phyloP scores from a whole-genome alignment of 2,329 filamentous ascomycete species.

The Penicillium sp. region DNA sequence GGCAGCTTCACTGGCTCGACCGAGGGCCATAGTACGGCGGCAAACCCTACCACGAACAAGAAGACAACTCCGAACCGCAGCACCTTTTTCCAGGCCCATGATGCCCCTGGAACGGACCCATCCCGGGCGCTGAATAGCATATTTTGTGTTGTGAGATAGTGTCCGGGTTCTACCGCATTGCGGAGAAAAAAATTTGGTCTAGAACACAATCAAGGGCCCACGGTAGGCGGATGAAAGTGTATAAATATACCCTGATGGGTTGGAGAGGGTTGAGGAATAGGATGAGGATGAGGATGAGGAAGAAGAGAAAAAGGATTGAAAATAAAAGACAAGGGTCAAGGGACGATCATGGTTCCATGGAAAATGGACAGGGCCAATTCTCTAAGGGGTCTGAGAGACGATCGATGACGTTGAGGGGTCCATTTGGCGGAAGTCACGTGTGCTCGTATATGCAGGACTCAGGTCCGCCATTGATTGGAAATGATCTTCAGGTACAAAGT shows the following conservation, averaged over 20 bases:
- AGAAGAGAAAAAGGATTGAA: constrained; percentile 4
- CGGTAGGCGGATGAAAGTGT: constrained; percentile 6
- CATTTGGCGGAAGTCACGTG: constrained; percentile 7
- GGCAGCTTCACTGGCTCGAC: constrained; percentile 15
- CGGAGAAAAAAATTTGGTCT: constrained; percentile 13
- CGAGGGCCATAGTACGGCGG: constrained; percentile 30
- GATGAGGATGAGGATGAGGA: constrained; percentile 1
- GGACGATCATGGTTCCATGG: constrained; percentile 26
- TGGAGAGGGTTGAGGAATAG: not conserved
- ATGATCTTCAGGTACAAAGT: not conserved
- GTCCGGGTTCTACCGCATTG: constrained; percentile 21
- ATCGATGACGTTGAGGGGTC: constrained; percentile 14
- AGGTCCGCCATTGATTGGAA: too few species aligned
- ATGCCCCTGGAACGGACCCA: constrained; percentile 25
- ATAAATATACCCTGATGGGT: not conserved
- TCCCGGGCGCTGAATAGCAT: constrained; percentile 32
- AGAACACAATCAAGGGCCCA: constrained; percentile 10
- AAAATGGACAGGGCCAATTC: constrained; percentile 13
- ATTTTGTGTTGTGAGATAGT: not conserved
- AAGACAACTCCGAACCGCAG: constrained; percentile 31
- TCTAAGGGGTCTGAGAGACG: constrained; percentile 11
- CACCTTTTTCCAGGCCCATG: constrained; percentile 35
- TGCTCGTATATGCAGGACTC: not conserved
- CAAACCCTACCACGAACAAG: constrained; percentile 28
- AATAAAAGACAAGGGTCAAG: constrained; percentile 10